phyloP scores from a whole-genome alignment of 345 rosid species.

The Arabis alpina region DNA sequence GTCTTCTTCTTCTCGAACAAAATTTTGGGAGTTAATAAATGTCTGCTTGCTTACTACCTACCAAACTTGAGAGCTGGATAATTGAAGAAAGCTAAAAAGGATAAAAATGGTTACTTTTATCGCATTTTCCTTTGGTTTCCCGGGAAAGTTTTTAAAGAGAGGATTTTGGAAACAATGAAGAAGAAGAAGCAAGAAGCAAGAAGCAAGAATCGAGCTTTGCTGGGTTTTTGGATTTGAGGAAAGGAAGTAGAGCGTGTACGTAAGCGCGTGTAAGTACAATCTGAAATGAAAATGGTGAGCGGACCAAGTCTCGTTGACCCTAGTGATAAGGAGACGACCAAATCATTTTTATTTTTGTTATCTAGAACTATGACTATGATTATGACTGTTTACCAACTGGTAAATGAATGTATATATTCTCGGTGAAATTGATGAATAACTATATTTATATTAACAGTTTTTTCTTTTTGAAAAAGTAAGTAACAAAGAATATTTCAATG shows the following conservation, averaged over 20 bases:
- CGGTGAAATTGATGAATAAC: too few relatives aligned
- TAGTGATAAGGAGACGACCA: constrained; percentile 16
- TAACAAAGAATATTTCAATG: neutral
- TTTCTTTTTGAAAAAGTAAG: neutral
- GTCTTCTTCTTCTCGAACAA: too few relatives aligned
- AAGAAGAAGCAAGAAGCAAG: too few relatives aligned
- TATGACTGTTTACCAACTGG: constrained; percentile 18
- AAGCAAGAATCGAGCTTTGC: neutral
- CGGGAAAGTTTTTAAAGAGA: constrained; percentile 7
- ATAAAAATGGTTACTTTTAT: constrained; percentile 18
- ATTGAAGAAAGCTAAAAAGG: neutral
- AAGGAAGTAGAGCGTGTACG: constrained; percentile 14
- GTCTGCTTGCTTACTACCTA: constrained; percentile 22
- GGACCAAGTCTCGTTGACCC: constrained; percentile 35
- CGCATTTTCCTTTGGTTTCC: constrained; percentile 29
- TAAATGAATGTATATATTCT: constrained; percentile 3
- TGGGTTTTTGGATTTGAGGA: constrained; percentile 17
- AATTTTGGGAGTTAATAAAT: neutral
- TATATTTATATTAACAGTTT: neutral
- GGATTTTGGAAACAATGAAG: neutral
- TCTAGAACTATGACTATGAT: neutral
- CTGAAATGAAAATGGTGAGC: neutral
- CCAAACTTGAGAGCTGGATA: constrained; percentile 41
- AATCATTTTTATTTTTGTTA: neutral
- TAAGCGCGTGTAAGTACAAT: constrained; percentile 26